Conservation (phyloP, 2,329 filamentous ascomycete species). For the Alternaria tenuissima region DNA sequence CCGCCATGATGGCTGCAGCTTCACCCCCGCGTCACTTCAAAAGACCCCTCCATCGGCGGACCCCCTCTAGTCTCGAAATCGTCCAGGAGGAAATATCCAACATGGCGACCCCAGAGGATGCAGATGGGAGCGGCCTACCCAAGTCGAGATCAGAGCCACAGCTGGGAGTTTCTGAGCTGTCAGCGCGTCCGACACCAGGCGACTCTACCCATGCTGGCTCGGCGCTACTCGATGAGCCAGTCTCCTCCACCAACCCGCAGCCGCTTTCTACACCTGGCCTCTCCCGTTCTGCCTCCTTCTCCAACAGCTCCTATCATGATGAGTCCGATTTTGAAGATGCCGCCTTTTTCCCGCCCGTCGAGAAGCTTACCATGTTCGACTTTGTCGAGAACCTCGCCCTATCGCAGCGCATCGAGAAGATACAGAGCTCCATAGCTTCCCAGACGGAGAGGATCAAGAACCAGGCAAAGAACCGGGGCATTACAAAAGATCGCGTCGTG, state of each 20-base stretch:
- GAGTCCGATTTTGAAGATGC: conserved; percentile 77
- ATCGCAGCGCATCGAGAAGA: conserved; percentile 87
- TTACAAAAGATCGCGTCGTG: conserved; percentile 87
- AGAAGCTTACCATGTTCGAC: conserved; percentile 90
- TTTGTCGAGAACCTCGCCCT: conserved; percentile 92
- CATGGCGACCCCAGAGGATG: conserved; percentile 39
- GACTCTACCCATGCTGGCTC: conserved; percentile 38
- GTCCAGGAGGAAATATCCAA: conserved; percentile 41
- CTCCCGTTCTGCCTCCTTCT: conserved; percentile 82
- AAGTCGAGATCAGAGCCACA: conserved; percentile 44
- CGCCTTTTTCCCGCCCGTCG: conserved; percentile 76
- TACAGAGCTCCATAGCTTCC: conserved; percentile 81
- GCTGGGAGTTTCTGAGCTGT: conserved; percentile 37
- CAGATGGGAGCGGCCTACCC: conserved; percentile 16
- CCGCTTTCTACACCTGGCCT: conserved; percentile 62
- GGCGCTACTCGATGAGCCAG: conserved; percentile 52
- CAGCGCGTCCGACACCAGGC: conserved; percentile 32
- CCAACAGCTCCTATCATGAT: conserved; percentile 86
- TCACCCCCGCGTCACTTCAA: conserved; percentile 36
- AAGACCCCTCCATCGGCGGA: conserved; percentile 40
- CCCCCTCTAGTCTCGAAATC: conserved; percentile 37
- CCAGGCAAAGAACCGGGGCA: conserved; percentile 77
- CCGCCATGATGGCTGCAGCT: conserved; percentile 40
- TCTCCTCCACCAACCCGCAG: conserved; percentile 55
- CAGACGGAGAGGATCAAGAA: conserved; percentile 89